Percentiles rank a stretch among this genome's conserved stretches.
Evolutionary conservation across 2,329 filamentous ascomycete genomes (phyloP).

Genomic region (Alternaria gaisen): DNA sequence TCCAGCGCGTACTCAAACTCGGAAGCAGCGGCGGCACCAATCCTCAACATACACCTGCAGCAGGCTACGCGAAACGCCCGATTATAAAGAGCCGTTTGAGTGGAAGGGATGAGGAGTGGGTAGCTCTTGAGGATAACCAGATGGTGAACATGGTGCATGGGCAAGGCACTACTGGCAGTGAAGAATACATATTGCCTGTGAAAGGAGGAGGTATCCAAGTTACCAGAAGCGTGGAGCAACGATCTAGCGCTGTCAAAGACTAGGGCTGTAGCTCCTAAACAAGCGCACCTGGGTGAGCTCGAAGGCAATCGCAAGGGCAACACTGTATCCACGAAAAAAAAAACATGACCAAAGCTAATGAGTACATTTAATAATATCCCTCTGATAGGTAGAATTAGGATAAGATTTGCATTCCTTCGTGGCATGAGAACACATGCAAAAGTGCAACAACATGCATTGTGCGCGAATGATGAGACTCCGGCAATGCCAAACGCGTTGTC

Average conservation of each 20-base stretch:
- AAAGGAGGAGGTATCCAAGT: constrained; percentile 12
- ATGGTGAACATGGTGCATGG: constrained; percentile 14
- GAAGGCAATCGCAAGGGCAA: not conserved
- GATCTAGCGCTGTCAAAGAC: constrained; percentile 4
- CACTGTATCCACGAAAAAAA: not conserved
- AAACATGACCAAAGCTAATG: not conserved
- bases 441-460: not conserved
- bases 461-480: not conserved
- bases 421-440: not conserved
- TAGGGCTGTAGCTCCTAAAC: not conserved
- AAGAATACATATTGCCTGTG: constrained; percentile 9
- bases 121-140: constrained; percentile 10
- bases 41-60: constrained; percentile 9
- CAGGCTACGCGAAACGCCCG: constrained; percentile 11
- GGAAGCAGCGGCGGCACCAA: constrained; percentile 11
- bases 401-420: not conserved
- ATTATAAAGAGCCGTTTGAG: constrained; percentile 14
- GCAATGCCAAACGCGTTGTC: not conserved
- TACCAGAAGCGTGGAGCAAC: constrained; percentile 14
- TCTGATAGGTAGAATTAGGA: not conserved
- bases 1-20: constrained; percentile 16
- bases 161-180: constrained; percentile 8
- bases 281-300: not conserved
- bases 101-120: constrained; percentile 17
- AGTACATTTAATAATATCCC: not conserved